phyloP scores from a whole-genome alignment of 495 filamentous ascomycete genomes.

The Stereocaulon alpinum region DNA sequence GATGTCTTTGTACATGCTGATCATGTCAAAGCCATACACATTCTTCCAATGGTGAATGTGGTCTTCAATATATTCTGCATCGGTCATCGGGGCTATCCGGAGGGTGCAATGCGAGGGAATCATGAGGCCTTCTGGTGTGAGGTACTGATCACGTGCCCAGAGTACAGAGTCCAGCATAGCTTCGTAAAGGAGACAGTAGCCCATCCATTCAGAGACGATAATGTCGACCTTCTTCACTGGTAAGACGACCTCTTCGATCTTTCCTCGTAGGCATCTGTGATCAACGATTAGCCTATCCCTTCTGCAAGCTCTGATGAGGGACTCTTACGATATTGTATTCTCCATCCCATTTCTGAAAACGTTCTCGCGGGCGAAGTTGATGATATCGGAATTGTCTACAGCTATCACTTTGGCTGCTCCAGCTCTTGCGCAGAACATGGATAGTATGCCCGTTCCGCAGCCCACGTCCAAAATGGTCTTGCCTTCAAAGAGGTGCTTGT shows the following conservation, averaged over 20 bases:
- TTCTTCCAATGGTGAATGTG: constrained; percentile 61
- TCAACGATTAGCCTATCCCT: constrained; percentile 10
- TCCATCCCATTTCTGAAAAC: constrained; percentile 70
- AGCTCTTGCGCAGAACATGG: constrained; percentile 86
- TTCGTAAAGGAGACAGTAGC: constrained; percentile 87
- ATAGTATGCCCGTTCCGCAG: constrained; percentile 86
- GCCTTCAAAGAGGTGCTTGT: constrained; percentile 82
- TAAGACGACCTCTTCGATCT: constrained; percentile 80
- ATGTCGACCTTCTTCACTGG: constrained; percentile 82
- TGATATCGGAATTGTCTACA: constrained; percentile 90
- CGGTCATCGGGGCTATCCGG: constrained; percentile 73
- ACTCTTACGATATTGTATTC: constrained; percentile 62
- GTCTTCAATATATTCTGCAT: constrained; percentile 64
- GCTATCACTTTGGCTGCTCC: constrained; percentile 85
- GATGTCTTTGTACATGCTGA: constrained; percentile 44
- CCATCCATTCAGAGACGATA: constrained; percentile 98
- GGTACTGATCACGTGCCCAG: constrained; percentile 76
- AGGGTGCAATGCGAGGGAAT: constrained; percentile 85
- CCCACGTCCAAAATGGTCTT: constrained; percentile 90
- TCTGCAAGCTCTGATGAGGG: not conserved
- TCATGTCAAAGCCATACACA: constrained; percentile 49
- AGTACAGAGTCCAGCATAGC: constrained; percentile 92
- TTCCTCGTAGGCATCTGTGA: constrained; percentile 58
- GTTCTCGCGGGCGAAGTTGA: constrained; percentile 76
- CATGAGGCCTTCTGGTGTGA: constrained; percentile 68